Percentiles rank a stretch among this genome's conserved stretches.
These are phyloP conservation scores for Arthroderma uncinatum DNA, from an alignment of 2,329 filamentous ascomycete genomes.

Conservation along the genomic window DNA sequence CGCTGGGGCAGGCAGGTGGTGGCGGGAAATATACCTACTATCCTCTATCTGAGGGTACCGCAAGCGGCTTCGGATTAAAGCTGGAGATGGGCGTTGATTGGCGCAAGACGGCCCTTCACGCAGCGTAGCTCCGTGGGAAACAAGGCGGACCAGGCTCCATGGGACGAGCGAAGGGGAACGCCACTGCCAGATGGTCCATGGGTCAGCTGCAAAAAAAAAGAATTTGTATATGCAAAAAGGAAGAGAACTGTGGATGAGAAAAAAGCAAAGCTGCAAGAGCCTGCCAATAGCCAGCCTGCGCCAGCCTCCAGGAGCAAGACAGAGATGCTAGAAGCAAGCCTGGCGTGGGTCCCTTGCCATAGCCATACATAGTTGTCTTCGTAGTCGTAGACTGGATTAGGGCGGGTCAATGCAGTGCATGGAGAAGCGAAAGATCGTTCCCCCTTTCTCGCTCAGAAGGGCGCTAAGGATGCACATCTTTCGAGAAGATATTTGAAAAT, in stretches of 20 bases:
- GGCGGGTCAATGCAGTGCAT: conserved; percentile 5
- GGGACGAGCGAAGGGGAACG: conserved; percentile 2
- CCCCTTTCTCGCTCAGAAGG: conserved; percentile 6
- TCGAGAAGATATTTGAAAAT: background rate
- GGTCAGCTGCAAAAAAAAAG: conserved; percentile 4
- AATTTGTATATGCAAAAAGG: background rate
- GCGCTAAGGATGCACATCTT: conserved; percentile 6
- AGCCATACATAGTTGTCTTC: background rate
- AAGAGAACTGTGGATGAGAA: background rate
- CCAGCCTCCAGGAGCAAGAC: background rate
- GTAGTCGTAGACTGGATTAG: background rate
- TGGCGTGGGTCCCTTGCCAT: background rate
- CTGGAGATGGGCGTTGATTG: background rate
- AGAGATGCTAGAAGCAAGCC: background rate
- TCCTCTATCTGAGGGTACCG: conserved; percentile 7
- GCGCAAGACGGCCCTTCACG: conserved; percentile 3
- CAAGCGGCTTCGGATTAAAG: conserved; percentile 5
- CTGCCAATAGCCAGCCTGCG: conserved; percentile 3
- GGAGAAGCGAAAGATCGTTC: conserved; percentile 1
- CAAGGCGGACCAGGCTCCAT: conserved; percentile 6
- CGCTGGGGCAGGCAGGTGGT: conserved; percentile 5
- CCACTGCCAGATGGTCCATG: conserved; percentile 8
- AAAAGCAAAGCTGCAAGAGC: conserved; percentile 1
- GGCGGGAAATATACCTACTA: conserved; percentile 6
- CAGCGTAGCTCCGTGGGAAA: conserved; percentile 5